These are phyloP conservation scores for Postia placenta DNA, from an alignment of 768 basidiomycete genomes.

Conservation along the genomic window DNA sequence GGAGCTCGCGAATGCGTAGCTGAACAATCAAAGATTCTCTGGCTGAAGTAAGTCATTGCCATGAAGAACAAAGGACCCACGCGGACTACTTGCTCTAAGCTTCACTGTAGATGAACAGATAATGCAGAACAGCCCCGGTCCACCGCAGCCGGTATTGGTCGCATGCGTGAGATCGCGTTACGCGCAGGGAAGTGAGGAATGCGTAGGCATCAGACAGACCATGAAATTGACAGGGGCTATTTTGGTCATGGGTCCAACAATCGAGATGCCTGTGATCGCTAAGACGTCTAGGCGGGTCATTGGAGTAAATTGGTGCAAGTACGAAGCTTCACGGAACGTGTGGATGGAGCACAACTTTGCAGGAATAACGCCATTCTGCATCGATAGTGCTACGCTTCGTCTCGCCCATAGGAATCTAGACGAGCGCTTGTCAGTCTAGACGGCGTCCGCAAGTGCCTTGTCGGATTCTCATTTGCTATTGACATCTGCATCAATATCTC, in stretches of 20 bases:
- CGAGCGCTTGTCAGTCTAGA: background rate
- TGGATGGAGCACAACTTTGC: background rate
- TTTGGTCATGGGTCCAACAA: background rate
- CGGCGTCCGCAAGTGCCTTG: background rate
- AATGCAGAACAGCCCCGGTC: too few relatives aligned
- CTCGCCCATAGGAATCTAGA: background rate
- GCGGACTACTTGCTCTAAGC: background rate
- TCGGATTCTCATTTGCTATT: background rate
- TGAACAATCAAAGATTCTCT: background rate
- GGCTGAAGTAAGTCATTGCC: background rate
- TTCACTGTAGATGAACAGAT: too few relatives aligned
- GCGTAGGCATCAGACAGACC: background rate
- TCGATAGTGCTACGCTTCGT: background rate
- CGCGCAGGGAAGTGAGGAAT: background rate
- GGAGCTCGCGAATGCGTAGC: background rate
- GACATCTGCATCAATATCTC: background rate
- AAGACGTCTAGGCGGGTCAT: background rate
- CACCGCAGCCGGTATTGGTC: too few relatives aligned
- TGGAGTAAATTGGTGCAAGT: too few relatives aligned
- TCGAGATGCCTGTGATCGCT: background rate
- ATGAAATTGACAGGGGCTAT: background rate
- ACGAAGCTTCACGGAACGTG: background rate
- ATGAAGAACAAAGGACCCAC: background rate
- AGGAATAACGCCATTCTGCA: background rate
- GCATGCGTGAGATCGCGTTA: too few relatives aligned